Conservation (phyloP, 1,284 basidiomycete genomes). For the Rhodotorula sp. region DNA sequence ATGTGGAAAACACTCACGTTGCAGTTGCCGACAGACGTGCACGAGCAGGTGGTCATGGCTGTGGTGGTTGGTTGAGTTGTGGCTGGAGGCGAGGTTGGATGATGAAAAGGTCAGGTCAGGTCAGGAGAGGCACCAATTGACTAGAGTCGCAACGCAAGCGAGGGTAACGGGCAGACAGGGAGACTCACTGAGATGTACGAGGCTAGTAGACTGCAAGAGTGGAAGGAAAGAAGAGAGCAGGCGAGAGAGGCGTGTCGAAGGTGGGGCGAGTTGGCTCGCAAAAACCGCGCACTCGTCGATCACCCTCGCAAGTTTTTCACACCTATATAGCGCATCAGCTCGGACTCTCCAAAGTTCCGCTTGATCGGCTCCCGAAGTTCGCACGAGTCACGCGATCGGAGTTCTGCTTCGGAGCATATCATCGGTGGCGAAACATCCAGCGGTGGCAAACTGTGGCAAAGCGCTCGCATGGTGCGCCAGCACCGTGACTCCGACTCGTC, state of each 20-base stretch:
- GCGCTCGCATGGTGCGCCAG: too few species aligned
- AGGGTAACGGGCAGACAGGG: too few species aligned
- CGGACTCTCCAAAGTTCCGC: neutral
- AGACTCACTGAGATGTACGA: too few species aligned
- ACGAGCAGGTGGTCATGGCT: conserved; percentile 13
- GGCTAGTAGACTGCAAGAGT: neutral
- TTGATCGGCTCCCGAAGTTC: too few species aligned
- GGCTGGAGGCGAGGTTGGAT: neutral
- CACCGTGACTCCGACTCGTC: too few species aligned
- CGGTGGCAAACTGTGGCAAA: neutral
- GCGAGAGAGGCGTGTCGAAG: neutral
- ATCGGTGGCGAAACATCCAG: neutral
- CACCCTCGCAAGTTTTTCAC: neutral
- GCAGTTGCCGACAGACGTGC: conserved; percentile 28
- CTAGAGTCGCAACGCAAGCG: too few species aligned
- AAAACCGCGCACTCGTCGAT: neutral
- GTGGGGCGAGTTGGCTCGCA: neutral
- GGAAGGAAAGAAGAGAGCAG: neutral
- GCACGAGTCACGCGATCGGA: too few species aligned
- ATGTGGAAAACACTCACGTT: conserved; percentile 6
- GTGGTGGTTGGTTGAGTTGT: neutral
- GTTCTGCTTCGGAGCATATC: too few species aligned
- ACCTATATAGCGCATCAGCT: neutral
- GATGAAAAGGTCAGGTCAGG: neutral
- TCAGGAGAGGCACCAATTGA: neutral